Percentiles rank a stretch among this genome's conserved stretches.
phyloP scores from a whole-genome alignment of 306 rosid genomes.

The Acmispon strigosus region DNA sequence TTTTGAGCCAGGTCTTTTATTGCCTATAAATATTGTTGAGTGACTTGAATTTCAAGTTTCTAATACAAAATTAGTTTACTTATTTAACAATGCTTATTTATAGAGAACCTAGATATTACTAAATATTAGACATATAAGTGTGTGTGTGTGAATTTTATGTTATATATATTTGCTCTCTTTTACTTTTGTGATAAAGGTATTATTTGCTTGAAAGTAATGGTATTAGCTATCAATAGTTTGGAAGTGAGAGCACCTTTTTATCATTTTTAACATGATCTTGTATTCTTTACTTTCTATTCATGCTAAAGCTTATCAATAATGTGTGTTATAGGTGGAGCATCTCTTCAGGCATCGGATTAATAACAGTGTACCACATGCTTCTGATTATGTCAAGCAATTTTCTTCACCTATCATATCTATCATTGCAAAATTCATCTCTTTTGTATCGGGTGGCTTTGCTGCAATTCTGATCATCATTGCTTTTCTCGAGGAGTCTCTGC shows the following conservation, averaged over 20 bases:
- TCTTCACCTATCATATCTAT: conserved; percentile 85
- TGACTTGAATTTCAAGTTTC: not conserved
- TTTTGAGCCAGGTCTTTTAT: not conserved
- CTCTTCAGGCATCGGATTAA: conserved; percentile 86
- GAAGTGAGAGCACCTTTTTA: not conserved
- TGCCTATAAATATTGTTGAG: not conserved
- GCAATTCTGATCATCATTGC: conserved; percentile 85
- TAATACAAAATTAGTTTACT: not conserved
- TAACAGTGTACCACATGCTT: conserved; percentile 76
- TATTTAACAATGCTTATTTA: not conserved
- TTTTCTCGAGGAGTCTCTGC: conserved; percentile 85
- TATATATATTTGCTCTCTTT: not conserved
- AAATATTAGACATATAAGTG: not conserved
- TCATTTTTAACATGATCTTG: not conserved
- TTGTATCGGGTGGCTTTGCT: conserved; percentile 92
- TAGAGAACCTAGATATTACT: not conserved
- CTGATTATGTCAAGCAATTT: conserved; percentile 80
- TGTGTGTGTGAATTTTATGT: not conserved
- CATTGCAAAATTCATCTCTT: conserved; percentile 82
- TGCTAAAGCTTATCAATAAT: conserved; percentile 7
- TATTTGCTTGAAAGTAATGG: not conserved
- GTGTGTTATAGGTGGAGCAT: conserved; percentile 75
- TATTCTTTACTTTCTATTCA: conserved; percentile 1
- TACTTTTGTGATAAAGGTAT: not conserved
- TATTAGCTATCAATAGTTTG: not conserved